Base-by-base conservation (phyloP, 2,329 filamentous ascomycete species). In the Harringtonia aguacate region DNA sequence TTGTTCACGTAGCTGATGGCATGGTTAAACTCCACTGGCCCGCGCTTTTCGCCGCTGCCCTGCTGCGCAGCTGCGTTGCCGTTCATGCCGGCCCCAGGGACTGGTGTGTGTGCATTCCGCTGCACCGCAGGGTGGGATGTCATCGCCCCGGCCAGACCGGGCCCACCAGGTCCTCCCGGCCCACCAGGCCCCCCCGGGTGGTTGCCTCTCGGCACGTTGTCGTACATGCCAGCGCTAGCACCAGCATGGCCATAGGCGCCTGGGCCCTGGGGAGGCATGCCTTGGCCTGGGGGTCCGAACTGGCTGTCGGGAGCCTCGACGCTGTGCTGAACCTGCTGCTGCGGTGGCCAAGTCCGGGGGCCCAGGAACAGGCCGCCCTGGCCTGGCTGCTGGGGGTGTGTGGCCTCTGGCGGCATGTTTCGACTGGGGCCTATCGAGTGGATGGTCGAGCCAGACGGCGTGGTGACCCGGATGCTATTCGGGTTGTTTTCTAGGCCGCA, bases 1-100 rank as follows among this genome's bases (percentile, higher is more conserved):
- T 98, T 98, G 61, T 98, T 98, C 44, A 98, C 92, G 57, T 98
- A 98, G 61, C 89, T 97, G 51, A 98, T 98, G 1, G 92, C 92
- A 65, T 98, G 92, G 60, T 98, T 98, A 63, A 98, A 98, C 59
- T 98, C 92, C 17, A 98, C 92, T 1, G 92, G 92, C 0, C 89
- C 90, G 45, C 89, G 79, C 58, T 92, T 94, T 62, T 94, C 89
- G 59, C 86, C 66, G 24, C 24, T 27, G 63, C 74, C 66, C 61
- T 75, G 66, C 64, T 81, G 63, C 63, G 77, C 66, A 53, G 69
- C 66, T 20, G 71, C 73, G 48, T 72, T 70, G 36, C 77, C 79
- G 54, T 82, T 86, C 46, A 82, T 59, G 28, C 67, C 73, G 49
- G 75, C 27, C 74, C 48, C 77, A 73, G 35, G 70, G 2, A 36